These are phyloP conservation scores for Dalbergia oliveri DNA, from an alignment of 306 rosid species.

Conservation along the genomic window DNA sequence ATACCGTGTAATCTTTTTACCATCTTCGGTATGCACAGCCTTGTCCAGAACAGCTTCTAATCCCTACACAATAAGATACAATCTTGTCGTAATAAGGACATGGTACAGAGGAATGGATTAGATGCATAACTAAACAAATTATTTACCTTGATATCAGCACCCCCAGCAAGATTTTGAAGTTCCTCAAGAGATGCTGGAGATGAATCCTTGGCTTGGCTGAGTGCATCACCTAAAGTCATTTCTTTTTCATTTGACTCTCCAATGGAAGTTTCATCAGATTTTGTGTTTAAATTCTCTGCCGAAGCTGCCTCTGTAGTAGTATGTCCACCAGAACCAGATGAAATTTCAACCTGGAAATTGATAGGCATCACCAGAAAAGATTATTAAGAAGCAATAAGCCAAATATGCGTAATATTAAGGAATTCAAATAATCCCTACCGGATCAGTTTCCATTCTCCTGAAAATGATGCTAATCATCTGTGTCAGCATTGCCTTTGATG, in stretches of 20 bases:
- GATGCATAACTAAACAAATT: slow-evolving; percentile 30
- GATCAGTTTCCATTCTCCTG: slow-evolving; percentile 97
- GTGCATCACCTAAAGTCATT: slow-evolving; percentile 88
- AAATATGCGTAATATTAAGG: slow-evolving; percentile 33
- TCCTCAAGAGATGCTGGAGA: slow-evolving; percentile 92
- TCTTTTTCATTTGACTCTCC: slow-evolving; percentile 76
- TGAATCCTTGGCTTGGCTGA: slow-evolving; percentile 73
- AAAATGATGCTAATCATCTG: slow-evolving; percentile 94
- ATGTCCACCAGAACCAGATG: slow-evolving; percentile 67
- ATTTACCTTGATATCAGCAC: slow-evolving; percentile 95
- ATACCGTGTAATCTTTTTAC: slow-evolving; percentile 94
- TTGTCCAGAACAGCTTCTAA: slow-evolving; percentile 97
- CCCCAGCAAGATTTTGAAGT: slow-evolving; percentile 96
- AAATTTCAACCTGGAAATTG: slow-evolving; percentile 61
- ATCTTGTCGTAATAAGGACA: slow-evolving; percentile 41
- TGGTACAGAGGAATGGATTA: slow-evolving; percentile 1
- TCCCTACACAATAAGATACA: slow-evolving; percentile 67
- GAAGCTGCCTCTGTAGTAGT: slow-evolving; percentile 59
- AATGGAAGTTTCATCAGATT: slow-evolving; percentile 62
- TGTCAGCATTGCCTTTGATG: slow-evolving; percentile 99
- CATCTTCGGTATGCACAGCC: slow-evolving; percentile 97
- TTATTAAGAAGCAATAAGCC: slow-evolving; percentile 31
- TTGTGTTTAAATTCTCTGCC: slow-evolving; percentile 58
- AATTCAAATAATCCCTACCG: slow-evolving; percentile 60
- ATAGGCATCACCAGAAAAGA: slow-evolving; percentile 35